phyloP scores from a whole-genome alignment of 768 basidiomycete species.

The Cystofilobasidium bisporidii region DNA sequence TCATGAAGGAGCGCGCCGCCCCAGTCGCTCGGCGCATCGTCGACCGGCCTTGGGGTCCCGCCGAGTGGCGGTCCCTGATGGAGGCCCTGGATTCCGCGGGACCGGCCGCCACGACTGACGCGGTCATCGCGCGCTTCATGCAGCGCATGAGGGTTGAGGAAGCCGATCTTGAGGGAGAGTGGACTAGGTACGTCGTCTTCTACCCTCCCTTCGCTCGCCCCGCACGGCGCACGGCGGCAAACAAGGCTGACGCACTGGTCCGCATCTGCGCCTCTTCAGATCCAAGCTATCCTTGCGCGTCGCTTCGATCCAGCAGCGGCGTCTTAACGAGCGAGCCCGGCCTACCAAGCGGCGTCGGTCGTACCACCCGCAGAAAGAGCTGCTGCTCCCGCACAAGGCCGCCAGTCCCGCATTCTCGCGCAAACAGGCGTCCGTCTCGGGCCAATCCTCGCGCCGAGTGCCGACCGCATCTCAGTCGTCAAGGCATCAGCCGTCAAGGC shows the following conservation, averaged over 20 bases:
- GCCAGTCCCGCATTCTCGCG: slow-evolving; percentile 3
- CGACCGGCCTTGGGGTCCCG: slow-evolving; percentile 15
- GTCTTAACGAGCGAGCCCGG: neutral
- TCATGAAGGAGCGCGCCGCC: neutral
- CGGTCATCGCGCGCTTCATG: neutral
- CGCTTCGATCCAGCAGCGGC: slow-evolving; percentile 17
- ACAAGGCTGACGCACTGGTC: neutral
- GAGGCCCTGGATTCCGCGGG: slow-evolving; percentile 10
- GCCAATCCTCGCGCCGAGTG: too few relatives aligned
- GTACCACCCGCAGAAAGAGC: slow-evolving; percentile 11
- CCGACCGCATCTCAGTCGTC: too few relatives aligned
- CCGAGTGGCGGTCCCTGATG: slow-evolving; percentile 21
- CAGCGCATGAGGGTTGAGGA: neutral
- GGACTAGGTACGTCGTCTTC: slow-evolving; percentile 5
- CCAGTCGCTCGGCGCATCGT: neutral
- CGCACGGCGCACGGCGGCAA: too few relatives aligned
- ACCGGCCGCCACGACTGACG: neutral
- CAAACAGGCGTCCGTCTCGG: too few relatives aligned
- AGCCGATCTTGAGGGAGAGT: slow-evolving; percentile 12
- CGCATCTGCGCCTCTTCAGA: neutral
- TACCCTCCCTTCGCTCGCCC: neutral
- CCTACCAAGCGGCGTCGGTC: slow-evolving; percentile 14
- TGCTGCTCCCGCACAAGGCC: slow-evolving; percentile 15
- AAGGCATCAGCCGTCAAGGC: too few relatives aligned
- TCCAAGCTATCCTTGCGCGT: slow-evolving; percentile 14